These are phyloP conservation scores for Hygrophila difformis DNA, from an alignment of 257 asterid species.

Conservation along the genomic window DNA sequence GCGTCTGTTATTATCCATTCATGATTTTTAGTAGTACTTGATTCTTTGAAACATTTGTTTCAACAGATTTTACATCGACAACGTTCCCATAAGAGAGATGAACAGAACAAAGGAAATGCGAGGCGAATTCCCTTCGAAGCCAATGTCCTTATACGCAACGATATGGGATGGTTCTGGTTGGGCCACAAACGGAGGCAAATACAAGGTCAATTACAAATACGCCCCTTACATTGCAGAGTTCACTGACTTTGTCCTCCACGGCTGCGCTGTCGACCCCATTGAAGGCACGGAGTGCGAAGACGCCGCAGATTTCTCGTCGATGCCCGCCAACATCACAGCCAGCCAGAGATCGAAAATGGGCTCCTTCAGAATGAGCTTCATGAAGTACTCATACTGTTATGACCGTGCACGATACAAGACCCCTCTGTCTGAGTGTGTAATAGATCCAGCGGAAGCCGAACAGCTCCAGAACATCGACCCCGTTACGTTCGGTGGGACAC, in stretches of 20 bases:
- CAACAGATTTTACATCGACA: conserved; percentile 74
- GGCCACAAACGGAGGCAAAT: conserved; percentile 88
- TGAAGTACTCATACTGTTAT: conserved; percentile 81
- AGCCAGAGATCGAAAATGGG: conserved; percentile 41
- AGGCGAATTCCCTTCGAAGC: conserved; percentile 85
- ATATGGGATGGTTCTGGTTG: conserved; percentile 91
- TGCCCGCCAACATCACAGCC: conserved; percentile 30
- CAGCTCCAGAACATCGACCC: conserved; percentile 55
- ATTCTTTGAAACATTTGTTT: no score
- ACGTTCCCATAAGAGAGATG: conserved; percentile 74
- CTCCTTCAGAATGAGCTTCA: conserved; percentile 43
- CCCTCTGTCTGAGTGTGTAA: conserved; percentile 48
- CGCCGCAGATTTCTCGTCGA: conserved; percentile 13
- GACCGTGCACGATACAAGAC: conserved; percentile 49
- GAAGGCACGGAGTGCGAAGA: conserved; percentile 38
- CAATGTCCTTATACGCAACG: conserved; percentile 80
- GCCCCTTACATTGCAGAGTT: conserved; percentile 65
- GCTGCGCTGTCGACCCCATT: conserved; percentile 61
- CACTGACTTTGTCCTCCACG: conserved; percentile 69
- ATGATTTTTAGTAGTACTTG: no score
- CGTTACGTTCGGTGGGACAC: conserved; percentile 52
- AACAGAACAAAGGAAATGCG: conserved; percentile 61
- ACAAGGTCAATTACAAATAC: conserved; percentile 63
- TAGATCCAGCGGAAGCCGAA: conserved; percentile 50
- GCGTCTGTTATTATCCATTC: no score